phyloP scores from a whole-genome alignment of 768 basidiomycete species.

The Lactifluus hygrophoroides region DNA sequence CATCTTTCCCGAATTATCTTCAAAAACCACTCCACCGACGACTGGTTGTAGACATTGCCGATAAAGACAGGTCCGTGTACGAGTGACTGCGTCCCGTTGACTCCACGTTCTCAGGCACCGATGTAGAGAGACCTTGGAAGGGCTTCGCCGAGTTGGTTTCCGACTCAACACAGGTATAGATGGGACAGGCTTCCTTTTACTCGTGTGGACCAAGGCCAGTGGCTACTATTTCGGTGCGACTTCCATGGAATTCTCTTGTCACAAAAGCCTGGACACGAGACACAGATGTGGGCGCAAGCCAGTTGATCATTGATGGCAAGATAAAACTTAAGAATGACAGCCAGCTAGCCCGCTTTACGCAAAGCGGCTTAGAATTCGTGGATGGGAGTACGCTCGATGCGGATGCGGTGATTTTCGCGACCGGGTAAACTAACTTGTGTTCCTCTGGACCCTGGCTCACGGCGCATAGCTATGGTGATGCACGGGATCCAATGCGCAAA shows the following conservation, averaged over 20 bases:
- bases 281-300: conserved; percentile 34
- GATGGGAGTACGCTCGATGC: conserved; percentile 37
- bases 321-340: conserved; percentile 41
- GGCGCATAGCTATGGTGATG: conserved; percentile 36
- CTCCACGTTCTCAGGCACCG: not conserved
- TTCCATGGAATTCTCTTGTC: not conserved
- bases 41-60: conserved; percentile 36
- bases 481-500: conserved; percentile 31
- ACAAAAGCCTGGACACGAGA: not conserved
- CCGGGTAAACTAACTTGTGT: conserved; percentile 31
- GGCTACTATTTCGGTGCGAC: conserved; percentile 59
- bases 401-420: conserved; percentile 43
- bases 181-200: conserved; percentile 40
- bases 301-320: conserved; percentile 36
- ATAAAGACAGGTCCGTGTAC: conserved; percentile 39
- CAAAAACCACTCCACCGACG: conserved; percentile 29
- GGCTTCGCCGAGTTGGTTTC: conserved; percentile 48
- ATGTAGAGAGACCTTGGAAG: conserved; percentile 42
- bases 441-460: not conserved
- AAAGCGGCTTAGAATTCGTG: conserved; percentile 33
- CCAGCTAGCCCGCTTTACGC: conserved; percentile 34
- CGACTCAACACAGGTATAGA: conserved; percentile 40
- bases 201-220: conserved; percentile 39
- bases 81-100: not conserved
- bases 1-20: conserved; percentile 29